Evolutionary conservation across 129 eudicot species (phyloP).

Genomic region (Pittosporum tobira): DNA sequence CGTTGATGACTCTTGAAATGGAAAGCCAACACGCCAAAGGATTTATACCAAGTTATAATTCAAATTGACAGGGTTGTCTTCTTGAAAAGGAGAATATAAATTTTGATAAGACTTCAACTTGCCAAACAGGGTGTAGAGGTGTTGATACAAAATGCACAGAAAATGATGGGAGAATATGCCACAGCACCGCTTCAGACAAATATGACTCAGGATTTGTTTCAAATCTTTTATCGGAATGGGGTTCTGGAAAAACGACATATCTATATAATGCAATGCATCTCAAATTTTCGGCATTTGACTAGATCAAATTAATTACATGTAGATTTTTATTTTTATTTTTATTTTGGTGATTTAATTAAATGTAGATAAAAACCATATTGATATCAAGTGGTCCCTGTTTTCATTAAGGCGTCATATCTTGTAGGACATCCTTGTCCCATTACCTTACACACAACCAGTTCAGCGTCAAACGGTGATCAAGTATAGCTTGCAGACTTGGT

Average conservation of each 20-base stretch:
- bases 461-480: background rate
- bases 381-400: background rate
- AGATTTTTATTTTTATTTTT: no score
- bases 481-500: no score
- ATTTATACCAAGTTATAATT: conserved; percentile 58
- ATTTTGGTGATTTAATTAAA: no score
- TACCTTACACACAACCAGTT: background rate
- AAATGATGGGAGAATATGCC: background rate
- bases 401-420: background rate
- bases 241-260: conserved; percentile 14
- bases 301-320: conserved; percentile 11
- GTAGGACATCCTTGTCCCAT: conserved; percentile 1
- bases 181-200: conserved; percentile 2
- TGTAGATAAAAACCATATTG: conserved; percentile 11
- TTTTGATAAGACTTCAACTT: conserved; percentile 20
- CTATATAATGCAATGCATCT: conserved; percentile 30
- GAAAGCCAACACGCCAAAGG: conserved; percentile 99
- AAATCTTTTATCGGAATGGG: conserved; percentile 13
- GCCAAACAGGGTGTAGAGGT: conserved; percentile 21
- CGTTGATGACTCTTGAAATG: conserved; percentile 93
- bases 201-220: conserved; percentile 15
- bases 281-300: conserved; percentile 33
- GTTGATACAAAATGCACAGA: conserved; percentile 19
- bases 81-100: conserved; percentile 7
- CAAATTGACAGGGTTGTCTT: conserved; percentile 29